Base-by-base conservation (phyloP, 2,329 filamentous ascomycete species). In the Coleophoma cylindrospora region DNA sequence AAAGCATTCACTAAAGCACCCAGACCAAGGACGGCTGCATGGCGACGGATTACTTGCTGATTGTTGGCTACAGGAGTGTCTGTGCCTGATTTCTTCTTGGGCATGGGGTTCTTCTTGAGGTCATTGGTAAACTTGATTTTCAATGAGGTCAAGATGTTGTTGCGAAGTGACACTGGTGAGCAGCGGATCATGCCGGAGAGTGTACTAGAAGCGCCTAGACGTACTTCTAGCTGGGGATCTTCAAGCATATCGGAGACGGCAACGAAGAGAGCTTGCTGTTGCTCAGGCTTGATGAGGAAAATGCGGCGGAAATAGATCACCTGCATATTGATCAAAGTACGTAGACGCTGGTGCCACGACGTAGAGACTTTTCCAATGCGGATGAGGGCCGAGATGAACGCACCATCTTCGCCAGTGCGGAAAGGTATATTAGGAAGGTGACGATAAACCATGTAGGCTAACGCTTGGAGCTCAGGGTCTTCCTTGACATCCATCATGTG, bases 401-500 rank as follows among this genome's bases (percentile, higher is more conserved):
- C 80, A 3, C 82, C 81, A 60, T 95, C 90, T 66, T 96, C 89
- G 51, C 91, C 91, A 33, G 84, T 80, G 2, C 89, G 85, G 71
- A 96, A 92, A 0, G 94, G 91, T 50, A 99, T 90, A 66, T 99
- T 99, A 13, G 94, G 91, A 14, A 99, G 74, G 64, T 99, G 92
- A 7, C 92, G 87, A 74, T 97, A 99, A 40, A 99, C 94, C 64
- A 96, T 91, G 65, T 97, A 99, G 0, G 94, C 92, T 9, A 96
- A 79, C 10, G 88, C 86, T 75, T 96, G 95, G 2, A 99, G 79
- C 68, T 99, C 95, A 0, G 90, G 91, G 62, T 99, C 94, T 68
- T 99, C 94, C 68, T 97, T 97, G 66, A 99, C 90, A 64, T 99
- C 94, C 92, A 99, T 99, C 94, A 99, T 99, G 74, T 99, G 91